Evolutionary conservation across 768 basidiomycete species (phyloP).

Genomic region (Paxillus rubicundulus): DNA sequence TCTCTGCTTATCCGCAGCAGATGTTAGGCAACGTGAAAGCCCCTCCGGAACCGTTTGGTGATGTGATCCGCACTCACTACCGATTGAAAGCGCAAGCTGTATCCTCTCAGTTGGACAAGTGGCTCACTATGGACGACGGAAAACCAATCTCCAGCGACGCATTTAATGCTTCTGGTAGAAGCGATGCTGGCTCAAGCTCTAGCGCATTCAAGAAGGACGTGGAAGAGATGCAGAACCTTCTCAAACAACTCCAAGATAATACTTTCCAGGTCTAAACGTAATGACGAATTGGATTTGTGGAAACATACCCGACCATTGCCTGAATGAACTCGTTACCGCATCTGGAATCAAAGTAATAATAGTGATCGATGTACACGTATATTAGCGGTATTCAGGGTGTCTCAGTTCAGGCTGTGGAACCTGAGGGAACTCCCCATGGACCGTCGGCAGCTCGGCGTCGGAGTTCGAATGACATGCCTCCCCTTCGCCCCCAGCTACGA

Average conservation of each 20-base stretch:
- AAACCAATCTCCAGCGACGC: constrained; percentile 55
- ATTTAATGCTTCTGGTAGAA: constrained; percentile 37
- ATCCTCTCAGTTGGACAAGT: constrained; percentile 70
- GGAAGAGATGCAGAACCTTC: constrained; percentile 61
- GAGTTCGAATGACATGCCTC: too few relatives aligned
- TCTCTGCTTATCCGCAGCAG: constrained; percentile 35
- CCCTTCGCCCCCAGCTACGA: too few relatives aligned
- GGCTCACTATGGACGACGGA: constrained; percentile 77
- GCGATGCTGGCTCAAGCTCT: constrained; percentile 43
- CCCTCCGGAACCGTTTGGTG: constrained; percentile 82
- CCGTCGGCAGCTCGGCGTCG: too few relatives aligned
- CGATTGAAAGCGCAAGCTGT: constrained; percentile 76
- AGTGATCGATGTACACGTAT: background rate
- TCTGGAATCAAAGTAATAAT: background rate
- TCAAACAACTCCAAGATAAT: constrained; percentile 45
- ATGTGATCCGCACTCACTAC: constrained; percentile 90
- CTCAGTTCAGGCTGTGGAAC: too few relatives aligned
- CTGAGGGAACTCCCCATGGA: too few relatives aligned
- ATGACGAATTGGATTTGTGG: background rate
- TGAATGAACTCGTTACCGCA: background rate
- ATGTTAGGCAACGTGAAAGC: constrained; percentile 83
- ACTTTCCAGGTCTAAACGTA: constrained; percentile 15
- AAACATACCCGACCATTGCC: background rate
- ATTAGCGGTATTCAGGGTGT: too few relatives aligned
- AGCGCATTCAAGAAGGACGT: constrained; percentile 70